Base-by-base conservation (phyloP, 768 basidiomycete genomes). In the Termitomyces sp. region DNA sequence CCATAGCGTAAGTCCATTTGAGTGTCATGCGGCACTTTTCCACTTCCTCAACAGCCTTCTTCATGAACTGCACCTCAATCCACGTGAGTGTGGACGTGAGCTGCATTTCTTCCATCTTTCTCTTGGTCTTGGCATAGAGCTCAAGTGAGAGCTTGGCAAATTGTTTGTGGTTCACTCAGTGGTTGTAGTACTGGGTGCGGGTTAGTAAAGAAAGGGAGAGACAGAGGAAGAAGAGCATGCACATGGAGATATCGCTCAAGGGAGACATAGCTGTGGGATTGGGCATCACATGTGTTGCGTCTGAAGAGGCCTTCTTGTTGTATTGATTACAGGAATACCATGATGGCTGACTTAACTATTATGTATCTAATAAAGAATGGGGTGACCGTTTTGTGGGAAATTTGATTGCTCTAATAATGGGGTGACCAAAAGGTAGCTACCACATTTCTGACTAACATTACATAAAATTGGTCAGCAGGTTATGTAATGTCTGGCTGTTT, bases 81-180 rank as follows among this genome's bases (percentile, higher is more conserved):
- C 97, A 99, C 2, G 93, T 94, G 38, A 99, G 73, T 54, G 85
- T 80, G 2, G 92, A 93, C 11, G 86, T 87, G 59, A 93, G 81
- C 75, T 98, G 97, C 88, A 98, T 95, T 72, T 97, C 93, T 71
- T 98, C 94, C 97, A 99, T 99, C 85, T 98, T 98, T 83, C 95
- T 94, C 80, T 99, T 95, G 12, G 96, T 98, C 76, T 94, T 94
- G 54, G 80, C 80, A 70, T 95, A 96, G 41, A 98, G 76, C 60
- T 98, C 93, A 17, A 90, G 70, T 17, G 96, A 94, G 49, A 99
- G 85, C 72, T 94, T 95, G 49, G 95, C 93, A 17, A 94, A 97
- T 68, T 97, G 95, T 67, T 99, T 97, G 73, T 99, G 97, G 70
- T 99, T 99, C 8, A 96, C 92, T 91, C 93, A 99, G 40, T 97